Evolutionary conservation across 2,329 filamentous ascomycete species (phyloP).

Genomic region (Talaromyces funiculosus): DNA sequence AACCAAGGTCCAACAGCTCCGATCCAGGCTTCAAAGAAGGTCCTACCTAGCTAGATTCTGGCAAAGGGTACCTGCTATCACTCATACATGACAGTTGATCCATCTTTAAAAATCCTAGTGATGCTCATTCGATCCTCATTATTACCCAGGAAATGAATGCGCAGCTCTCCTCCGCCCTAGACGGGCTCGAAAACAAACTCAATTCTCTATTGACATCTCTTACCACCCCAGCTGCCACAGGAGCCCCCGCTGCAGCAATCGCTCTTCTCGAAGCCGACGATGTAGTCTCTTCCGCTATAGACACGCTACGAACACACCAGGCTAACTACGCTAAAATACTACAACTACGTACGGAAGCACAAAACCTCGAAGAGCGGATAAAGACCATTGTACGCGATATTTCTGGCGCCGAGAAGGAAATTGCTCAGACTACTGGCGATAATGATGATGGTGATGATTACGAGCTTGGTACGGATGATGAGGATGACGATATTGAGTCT

Average conservation of each 20-base stretch:
- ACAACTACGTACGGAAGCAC: slow-evolving; percentile 36
- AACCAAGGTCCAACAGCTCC: background rate
- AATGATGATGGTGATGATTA: slow-evolving; percentile 28
- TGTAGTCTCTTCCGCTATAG: slow-evolving; percentile 34
- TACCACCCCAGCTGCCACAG: slow-evolving; percentile 39
- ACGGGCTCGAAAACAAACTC: slow-evolving; percentile 38
- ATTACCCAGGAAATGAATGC: slow-evolving; percentile 32
- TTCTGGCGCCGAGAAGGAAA: slow-evolving; percentile 36
- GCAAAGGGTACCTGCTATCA: background rate
- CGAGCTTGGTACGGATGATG: slow-evolving; percentile 25
- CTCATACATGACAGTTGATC: background rate
- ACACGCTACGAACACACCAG: slow-evolving; percentile 40
- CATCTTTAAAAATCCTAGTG: background rate
- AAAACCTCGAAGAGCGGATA: slow-evolving; percentile 35
- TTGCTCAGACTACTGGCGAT: slow-evolving; percentile 26
- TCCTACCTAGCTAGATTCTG: background rate
- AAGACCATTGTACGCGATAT: slow-evolving; percentile 38
- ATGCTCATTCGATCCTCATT: background rate
- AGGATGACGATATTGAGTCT: slow-evolving; percentile 26
- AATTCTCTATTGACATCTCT: slow-evolving; percentile 38
- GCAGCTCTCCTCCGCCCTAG: slow-evolving; percentile 34
- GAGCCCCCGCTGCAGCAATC: slow-evolving; percentile 37
- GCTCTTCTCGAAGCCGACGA: slow-evolving; percentile 40
- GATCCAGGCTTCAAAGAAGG: background rate
- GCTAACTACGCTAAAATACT: slow-evolving; percentile 40